These are phyloP conservation scores for Xylariales sp. DNA, from an alignment of 2,329 filamentous ascomycete genomes.

Conservation along the genomic window DNA sequence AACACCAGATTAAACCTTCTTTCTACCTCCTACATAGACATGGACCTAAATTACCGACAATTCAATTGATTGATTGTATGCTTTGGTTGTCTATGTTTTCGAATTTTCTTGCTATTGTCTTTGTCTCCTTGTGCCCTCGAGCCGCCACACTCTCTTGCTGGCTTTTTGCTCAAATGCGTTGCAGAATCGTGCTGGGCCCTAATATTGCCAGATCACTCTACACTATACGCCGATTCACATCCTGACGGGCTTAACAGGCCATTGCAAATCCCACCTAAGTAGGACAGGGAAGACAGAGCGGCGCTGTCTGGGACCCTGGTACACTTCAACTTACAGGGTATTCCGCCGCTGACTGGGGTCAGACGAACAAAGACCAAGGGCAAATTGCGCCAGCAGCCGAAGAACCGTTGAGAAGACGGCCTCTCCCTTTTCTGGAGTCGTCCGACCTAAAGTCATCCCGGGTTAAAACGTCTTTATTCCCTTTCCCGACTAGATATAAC, in stretches of 20 bases:
- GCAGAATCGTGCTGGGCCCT: conserved; percentile 13
- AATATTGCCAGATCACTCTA: conserved; percentile 29
- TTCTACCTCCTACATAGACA: no score
- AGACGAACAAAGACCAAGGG: conserved; percentile 32
- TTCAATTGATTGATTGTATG: conserved; percentile 21
- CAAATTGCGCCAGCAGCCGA: conserved; percentile 34
- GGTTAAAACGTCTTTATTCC: conserved; percentile 33
- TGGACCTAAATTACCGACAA: not conserved
- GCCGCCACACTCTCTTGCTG: conserved; percentile 10
- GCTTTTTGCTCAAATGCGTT: conserved; percentile 17
- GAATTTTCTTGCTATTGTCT: not conserved
- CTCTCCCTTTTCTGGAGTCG: conserved; percentile 30
- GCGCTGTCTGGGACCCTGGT: conserved; percentile 21
- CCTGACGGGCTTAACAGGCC: conserved; percentile 14
- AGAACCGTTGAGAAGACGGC: conserved; percentile 33
- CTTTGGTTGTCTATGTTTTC: conserved; percentile 8
- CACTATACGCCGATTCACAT: conserved; percentile 23
- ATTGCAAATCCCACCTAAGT: conserved; percentile 8
- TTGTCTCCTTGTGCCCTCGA: conserved; percentile 24
- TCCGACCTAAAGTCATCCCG: conserved; percentile 29
- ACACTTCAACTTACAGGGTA: conserved; percentile 9
- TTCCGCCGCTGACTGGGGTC: conserved; percentile 34
- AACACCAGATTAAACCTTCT: no score
- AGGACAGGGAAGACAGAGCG: conserved; percentile 20
- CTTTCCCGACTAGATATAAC: conserved; percentile 30